These are phyloP conservation scores for Opeltia flavorubescens DNA, from an alignment of 495 filamentous ascomycete species.

Conservation along the genomic window DNA sequence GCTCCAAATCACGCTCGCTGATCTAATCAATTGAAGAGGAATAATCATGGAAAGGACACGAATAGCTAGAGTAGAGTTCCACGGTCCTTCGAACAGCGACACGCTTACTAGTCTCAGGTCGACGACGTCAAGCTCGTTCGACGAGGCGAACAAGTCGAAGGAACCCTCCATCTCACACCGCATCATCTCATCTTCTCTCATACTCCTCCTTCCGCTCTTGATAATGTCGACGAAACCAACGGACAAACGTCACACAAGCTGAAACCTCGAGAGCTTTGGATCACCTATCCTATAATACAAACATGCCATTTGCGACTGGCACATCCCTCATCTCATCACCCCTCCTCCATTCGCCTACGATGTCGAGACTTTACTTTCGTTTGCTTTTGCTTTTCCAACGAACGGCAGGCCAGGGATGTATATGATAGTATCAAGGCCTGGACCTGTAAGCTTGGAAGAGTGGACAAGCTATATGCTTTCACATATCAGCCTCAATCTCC, in stretches of 20 bases:
- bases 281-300: constrained; percentile 83
- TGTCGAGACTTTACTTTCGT: constrained; percentile 89
- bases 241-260: constrained; percentile 3
- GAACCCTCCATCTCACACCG: constrained; percentile 48
- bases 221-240: constrained; percentile 15
- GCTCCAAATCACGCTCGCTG: too few relatives aligned
- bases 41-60: constrained; percentile 41
- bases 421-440: constrained; percentile 74
- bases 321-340: constrained; percentile 53
- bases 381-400: constrained; percentile 71
- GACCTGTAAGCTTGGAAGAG: constrained; percentile 67
- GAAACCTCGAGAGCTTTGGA: constrained; percentile 68
- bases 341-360: constrained; percentile 73
- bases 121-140: constrained; percentile 51
- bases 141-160: constrained; percentile 43
- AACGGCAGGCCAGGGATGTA: constrained; percentile 66
- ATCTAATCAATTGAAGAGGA: too few relatives aligned
- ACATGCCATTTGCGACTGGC: constrained; percentile 58
- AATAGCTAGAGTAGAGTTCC: constrained; percentile 35
- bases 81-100: neutral
- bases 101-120: constrained; percentile 28
- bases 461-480: constrained; percentile 91
- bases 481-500: constrained; percentile 56
- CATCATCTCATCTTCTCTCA: constrained; percentile 53
- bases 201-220: constrained; percentile 21